phyloP scores from a whole-genome alignment of 2,329 filamentous ascomycete genomes.

The Colletotrichum chlorophyti region DNA sequence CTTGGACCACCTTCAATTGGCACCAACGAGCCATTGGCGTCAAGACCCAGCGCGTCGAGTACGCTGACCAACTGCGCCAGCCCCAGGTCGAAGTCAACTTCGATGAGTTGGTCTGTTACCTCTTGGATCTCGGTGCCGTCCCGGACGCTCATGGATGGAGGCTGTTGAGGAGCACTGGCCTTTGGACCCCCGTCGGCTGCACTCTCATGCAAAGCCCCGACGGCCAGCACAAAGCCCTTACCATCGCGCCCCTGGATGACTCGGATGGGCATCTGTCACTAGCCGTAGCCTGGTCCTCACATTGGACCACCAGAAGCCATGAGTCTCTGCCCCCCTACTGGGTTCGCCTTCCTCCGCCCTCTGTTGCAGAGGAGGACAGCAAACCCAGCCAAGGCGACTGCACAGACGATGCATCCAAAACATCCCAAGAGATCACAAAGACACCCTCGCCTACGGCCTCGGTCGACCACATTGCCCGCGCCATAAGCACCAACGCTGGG shows the following conservation, averaged over 20 bases:
- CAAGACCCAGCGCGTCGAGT: conserved; percentile 69
- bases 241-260: conserved; percentile 62
- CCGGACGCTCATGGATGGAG: conserved; percentile 66
- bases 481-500: conserved; percentile 34
- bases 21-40: conserved; percentile 67
- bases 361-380: neutral
- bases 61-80: conserved; percentile 61
- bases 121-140: conserved; percentile 68
- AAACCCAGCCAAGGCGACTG: neutral
- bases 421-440: neutral
- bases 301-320: conserved; percentile 60
- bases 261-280: conserved; percentile 67
- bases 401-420: neutral
- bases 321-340: conserved; percentile 65
- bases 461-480: conserved; percentile 43
- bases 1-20: conserved; percentile 73
- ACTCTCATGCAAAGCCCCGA: conserved; percentile 61
- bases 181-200: conserved; percentile 68
- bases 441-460: conserved; percentile 34
- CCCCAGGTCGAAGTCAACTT: conserved; percentile 61
- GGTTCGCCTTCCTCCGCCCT: conserved; percentile 53
- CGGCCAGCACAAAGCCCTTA: conserved; percentile 54
- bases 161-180: conserved; percentile 60
- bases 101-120: conserved; percentile 65
- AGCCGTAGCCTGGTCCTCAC: conserved; percentile 60